Evolutionary conservation across 1,284 basidiomycete species (phyloP), one percentile per base, ranked within the genome.

Genomic region (Cutaneotrichosporon arboriforme): DNA sequence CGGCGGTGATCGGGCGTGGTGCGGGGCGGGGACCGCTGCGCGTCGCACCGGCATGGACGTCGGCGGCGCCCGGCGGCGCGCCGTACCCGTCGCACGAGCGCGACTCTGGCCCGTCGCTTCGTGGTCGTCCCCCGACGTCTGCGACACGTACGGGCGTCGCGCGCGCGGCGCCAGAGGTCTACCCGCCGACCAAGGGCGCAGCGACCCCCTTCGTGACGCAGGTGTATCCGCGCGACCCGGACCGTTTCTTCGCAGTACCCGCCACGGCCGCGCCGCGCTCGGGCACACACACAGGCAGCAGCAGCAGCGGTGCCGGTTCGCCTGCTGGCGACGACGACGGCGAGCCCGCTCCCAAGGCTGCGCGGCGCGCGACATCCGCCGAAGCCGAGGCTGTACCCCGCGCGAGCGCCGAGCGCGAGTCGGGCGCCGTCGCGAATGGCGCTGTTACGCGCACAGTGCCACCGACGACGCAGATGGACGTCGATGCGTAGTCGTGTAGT

Each of bases 191-290:
- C 7, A 20, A 41, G 26, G 18, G n/a, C n/a, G n/a, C n/a, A n/a
- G n/a, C n/a, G n/a, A n/a, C n/a, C 14, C 44, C 40, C 12, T 49
- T 60, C 41, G 46, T 59, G 20, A 64, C 62, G 9, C 59, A 61
- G 37, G 62, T 67, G 13, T 67, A 63, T 47, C 65, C 62, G 8
- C 55, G 65, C 20, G 65, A 67, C 57, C 65, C 65, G 13, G 61
- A 67, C 40, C 13, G n/a, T 22, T 14, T 44, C 13, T 45, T 45
- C 33, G 17, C 54, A 50, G 41, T 54, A 53, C 31, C 26, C 26
- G 26, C 62, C 36, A 57, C 59, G 60, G 21, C 21, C 22, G 20
- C 33, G 33, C 23, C 10, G 14, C 26, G 14, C 26, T 10, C 26
- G 21, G n/a, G 31, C 39, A 33, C 31, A 20, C 20, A 10, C 20